Evolutionary conservation across 306 rosid species (phyloP), one percentile per base, ranked within the genome.

Genomic region (Rubus parviflorus): DNA sequence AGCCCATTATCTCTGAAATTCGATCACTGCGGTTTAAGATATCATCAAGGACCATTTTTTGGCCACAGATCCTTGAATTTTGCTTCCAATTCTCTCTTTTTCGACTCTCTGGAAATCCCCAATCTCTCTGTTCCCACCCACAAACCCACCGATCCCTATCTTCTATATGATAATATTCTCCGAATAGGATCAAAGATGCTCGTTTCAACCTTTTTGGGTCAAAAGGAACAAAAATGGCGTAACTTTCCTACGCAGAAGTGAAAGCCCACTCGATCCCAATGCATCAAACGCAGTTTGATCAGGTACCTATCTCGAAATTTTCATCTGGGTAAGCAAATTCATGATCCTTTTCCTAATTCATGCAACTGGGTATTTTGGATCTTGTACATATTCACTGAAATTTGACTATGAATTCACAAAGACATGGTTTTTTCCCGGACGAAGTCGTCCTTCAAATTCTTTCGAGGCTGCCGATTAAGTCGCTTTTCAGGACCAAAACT

Each of bases 361-460:
- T 74, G 8, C 60, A 75, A 53, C 78, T 78, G 13, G 38, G 77
- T 40, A 16, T 51, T 79, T 83, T 76, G 51, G 64, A 58, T 63
- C 19, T 40, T 58, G 14, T 45, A 45, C 49, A 10, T 67, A 6
- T 70, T 37, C 42, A 16, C 64, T 77, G 48, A 61, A 63, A 61
- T 75, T 77, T 53, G 77, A 74, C 74, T 35, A 93, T 90, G 97
- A 87, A 80, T 81, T 62, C 65, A 5, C 78, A 62, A 70, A 85
- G 84, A 75, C 77, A 78, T 66, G 92, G 79, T 79, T 40, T 84
- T 83, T 89, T 93, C 79, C 94, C 94, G 2, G 94, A 93, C 68
- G 97, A 93, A 75, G 91, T 93, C 37, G 75, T 93, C 79, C 85
- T 93, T 37, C 98, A 93, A 76, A 90, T 93, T 83, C 89, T 93